Conservation (phyloP, 805 yeast species). For the Alloascoidea africana region DNA sequence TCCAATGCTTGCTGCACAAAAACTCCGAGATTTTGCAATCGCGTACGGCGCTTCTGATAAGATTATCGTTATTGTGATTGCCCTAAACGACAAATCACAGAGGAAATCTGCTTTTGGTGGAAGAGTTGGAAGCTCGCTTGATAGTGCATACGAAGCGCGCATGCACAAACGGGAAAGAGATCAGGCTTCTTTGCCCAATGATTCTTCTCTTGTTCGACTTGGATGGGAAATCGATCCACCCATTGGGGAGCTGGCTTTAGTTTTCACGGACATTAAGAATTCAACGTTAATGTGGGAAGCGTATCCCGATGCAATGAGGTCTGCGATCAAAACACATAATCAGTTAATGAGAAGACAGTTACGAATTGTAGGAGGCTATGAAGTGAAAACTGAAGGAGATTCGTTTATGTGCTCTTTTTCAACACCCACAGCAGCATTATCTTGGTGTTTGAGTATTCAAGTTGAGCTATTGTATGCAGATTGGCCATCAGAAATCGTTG, state of each 20-base stretch:
- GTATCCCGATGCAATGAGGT: conserved; percentile 86
- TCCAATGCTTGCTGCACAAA: conserved; percentile 87
- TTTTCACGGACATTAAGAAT: conserved; percentile 92
- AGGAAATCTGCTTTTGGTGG: neutral
- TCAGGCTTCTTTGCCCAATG: conserved; percentile 41
- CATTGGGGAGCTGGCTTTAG: conserved; percentile 86
- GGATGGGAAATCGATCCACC: conserved; percentile 88
- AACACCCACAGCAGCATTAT: conserved; percentile 73
- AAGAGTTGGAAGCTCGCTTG: neutral
- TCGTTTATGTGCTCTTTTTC: conserved; percentile 97
- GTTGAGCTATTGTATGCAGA: conserved; percentile 68
- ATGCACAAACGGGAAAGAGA: conserved; percentile 29
- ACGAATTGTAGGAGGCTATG: conserved; percentile 91
- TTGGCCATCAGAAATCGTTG: conserved; percentile 91
- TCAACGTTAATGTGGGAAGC: conserved; percentile 92
- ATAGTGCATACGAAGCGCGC: neutral
- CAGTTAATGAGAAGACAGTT: conserved; percentile 87
- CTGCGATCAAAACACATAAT: conserved; percentile 91
- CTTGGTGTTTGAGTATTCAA: conserved; percentile 94
- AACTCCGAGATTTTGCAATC: conserved; percentile 84
- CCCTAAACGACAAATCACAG: conserved; percentile 35
- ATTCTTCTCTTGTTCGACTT: conserved; percentile 64
- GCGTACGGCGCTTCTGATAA: conserved; percentile 81
- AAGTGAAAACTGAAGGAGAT: conserved; percentile 98
- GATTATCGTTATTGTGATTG: conserved; percentile 65